Evolutionary conservation across 2,329 filamentous ascomycete genomes (phyloP).

Genomic region (Sphaerulina populicola): DNA sequence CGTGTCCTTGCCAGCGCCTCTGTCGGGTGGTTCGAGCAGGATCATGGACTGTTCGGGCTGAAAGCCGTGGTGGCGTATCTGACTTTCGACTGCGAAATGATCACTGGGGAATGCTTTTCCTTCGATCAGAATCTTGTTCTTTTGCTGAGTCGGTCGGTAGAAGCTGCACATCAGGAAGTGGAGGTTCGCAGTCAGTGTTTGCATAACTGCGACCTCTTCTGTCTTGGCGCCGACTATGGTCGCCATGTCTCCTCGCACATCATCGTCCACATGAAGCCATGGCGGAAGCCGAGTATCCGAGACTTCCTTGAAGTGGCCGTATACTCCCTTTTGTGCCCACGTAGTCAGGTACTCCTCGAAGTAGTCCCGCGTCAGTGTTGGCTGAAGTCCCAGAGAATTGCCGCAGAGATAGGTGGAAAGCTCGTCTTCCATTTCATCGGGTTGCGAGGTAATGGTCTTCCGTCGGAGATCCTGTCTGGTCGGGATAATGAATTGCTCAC

Average conservation of each 20-base stretch:
- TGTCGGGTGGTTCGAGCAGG: slow-evolving; percentile 55
- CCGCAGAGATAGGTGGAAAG: slow-evolving; percentile 73
- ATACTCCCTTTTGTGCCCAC: slow-evolving; percentile 77
- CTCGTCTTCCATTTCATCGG: slow-evolving; percentile 26
- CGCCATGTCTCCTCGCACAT: slow-evolving; percentile 60
- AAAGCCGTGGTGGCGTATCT: slow-evolving; percentile 63
- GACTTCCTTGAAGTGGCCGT: slow-evolving; percentile 68
- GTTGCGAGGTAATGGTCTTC: slow-evolving; percentile 43
- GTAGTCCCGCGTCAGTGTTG: slow-evolving; percentile 56
- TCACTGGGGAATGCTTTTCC: slow-evolving; percentile 69
- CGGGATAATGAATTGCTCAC: slow-evolving; percentile 68
- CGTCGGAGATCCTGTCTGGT: slow-evolving; percentile 63
- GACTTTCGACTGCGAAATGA: slow-evolving; percentile 63
- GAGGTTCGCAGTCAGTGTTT: slow-evolving; percentile 72
- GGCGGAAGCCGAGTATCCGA: slow-evolving; percentile 58
- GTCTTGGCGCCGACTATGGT: slow-evolving; percentile 65
- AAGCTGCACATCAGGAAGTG: slow-evolving; percentile 79
- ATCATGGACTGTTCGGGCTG: slow-evolving; percentile 62
- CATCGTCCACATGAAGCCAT: slow-evolving; percentile 73
- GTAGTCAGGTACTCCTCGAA: slow-evolving; percentile 67
- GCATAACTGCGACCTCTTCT: slow-evolving; percentile 78
- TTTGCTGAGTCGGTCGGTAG: slow-evolving; percentile 58
- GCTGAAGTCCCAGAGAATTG: slow-evolving; percentile 81
- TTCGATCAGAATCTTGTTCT: slow-evolving; percentile 77
- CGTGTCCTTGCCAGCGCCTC: slow-evolving; percentile 31